A percentile compares a stretch with the other conserved stretches of the same genome.
These are phyloP conservation scores for Gossypium davidsonii DNA, from an alignment of 441 rosid genomes.

Conservation along the genomic window DNA sequence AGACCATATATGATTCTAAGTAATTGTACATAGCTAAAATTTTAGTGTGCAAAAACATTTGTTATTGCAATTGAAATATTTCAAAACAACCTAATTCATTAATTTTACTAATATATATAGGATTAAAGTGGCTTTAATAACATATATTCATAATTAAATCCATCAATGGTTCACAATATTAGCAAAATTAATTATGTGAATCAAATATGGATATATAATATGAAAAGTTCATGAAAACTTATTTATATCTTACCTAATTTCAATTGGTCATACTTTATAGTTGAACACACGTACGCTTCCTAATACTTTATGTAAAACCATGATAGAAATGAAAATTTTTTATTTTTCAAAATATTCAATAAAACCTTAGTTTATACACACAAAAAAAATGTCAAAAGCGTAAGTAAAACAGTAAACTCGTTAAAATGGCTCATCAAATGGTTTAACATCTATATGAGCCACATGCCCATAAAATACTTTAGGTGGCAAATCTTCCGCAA, in stretches of 20 bases:
- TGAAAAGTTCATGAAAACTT: background rate
- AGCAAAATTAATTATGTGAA: too few relatives aligned
- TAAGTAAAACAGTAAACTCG: background rate
- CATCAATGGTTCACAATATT: too few relatives aligned
- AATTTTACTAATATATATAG: background rate
- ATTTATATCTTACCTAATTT: too few relatives aligned
- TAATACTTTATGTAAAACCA: background rate
- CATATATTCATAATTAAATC: background rate
- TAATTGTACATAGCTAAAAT: background rate
- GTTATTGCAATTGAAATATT: background rate
- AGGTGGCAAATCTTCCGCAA: background rate
- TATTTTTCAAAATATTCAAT: too few relatives aligned
- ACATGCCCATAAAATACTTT: background rate
- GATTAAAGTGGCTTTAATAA: background rate
- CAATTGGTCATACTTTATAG: background rate
- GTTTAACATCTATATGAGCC: background rate
- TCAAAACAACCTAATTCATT: background rate
- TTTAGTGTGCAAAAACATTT: background rate
- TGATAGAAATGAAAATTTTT: background rate
- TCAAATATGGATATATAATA: background rate
- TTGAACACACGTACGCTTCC: background rate
- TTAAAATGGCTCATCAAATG: background rate
- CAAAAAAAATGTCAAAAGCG: background rate
- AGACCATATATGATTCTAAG: too few relatives aligned
- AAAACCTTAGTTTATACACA: background rate